Evolutionary conservation across 2,329 filamentous ascomycete species (phyloP).

Genomic region (Davidsoniella virescens): DNA sequence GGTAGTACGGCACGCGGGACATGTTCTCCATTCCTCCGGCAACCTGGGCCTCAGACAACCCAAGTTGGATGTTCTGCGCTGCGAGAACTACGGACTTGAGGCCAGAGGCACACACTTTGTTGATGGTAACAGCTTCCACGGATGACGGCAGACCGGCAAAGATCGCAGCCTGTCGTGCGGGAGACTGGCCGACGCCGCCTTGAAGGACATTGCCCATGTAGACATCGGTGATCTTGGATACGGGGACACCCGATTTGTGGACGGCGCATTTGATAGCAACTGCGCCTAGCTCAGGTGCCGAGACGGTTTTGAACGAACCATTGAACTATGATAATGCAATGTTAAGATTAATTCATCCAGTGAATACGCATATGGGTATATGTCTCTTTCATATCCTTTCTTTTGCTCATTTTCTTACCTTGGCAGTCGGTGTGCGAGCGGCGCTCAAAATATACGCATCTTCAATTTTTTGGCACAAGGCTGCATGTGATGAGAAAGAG

Average conservation of each 20-base stretch:
- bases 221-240: constrained; percentile 70
- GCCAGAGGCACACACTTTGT: constrained; percentile 95
- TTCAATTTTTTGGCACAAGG: constrained; percentile 51
- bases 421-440: constrained; percentile 74
- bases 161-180: constrained; percentile 77
- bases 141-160: constrained; percentile 71
- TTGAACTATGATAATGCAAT: constrained; percentile 53
- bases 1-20: constrained; percentile 83
- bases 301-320: constrained; percentile 67
- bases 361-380: not conserved
- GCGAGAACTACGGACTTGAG: constrained; percentile 83
- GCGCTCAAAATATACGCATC: constrained; percentile 92
- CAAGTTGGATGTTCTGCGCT: constrained; percentile 87
- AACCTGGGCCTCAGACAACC: constrained; percentile 71
- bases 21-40: constrained; percentile 98
- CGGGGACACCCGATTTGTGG: constrained; percentile 67
- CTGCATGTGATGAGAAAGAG: constrained; percentile 28
- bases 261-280: constrained; percentile 84
- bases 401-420: constrained; percentile 35
- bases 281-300: constrained; percentile 77
- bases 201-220: constrained; percentile 97
- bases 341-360: not conserved
- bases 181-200: constrained; percentile 70
- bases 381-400: too few species aligned
- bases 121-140: constrained; percentile 81